Conservation (phyloP, 1,284 basidiomycete genomes). For the Termitomyces sp. region DNA sequence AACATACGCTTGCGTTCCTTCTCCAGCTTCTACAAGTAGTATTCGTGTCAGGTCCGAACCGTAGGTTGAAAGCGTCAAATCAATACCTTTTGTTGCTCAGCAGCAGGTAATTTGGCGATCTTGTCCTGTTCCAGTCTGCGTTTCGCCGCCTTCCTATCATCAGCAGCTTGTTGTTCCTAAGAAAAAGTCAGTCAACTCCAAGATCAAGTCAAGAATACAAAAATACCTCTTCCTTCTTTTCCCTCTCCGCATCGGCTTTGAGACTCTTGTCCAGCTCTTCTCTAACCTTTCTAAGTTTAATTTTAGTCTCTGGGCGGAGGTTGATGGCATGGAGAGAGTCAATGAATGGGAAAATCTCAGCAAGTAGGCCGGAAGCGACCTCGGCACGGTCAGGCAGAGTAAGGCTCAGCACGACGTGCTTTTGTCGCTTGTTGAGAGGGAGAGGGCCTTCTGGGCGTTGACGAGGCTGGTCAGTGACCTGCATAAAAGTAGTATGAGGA, state of each 20-base stretch:
- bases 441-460: conserved; percentile 56
- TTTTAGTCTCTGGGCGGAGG: conserved; percentile 75
- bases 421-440: conserved; percentile 45
- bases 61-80: neutral
- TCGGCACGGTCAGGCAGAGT: conserved; percentile 47
- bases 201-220: neutral
- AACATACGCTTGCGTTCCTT: conserved; percentile 69
- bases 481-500: neutral
- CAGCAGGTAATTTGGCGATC: conserved; percentile 66
- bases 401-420: conserved; percentile 70
- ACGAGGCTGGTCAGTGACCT: conserved; percentile 82
- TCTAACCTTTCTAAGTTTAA: conserved; percentile 68
- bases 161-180: conserved; percentile 40
- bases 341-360: conserved; percentile 67
- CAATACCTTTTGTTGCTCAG: conserved; percentile 77
- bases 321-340: conserved; percentile 58
- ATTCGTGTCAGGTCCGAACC: conserved; percentile 3
- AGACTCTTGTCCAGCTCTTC: conserved; percentile 66
- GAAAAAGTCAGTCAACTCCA: neutral
- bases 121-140: conserved; percentile 70
- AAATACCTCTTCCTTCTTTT: conserved; percentile 63
- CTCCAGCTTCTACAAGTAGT: conserved; percentile 50
- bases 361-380: conserved; percentile 57
- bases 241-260: conserved; percentile 63
- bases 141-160: conserved; percentile 69